These are phyloP conservation scores for Leccinum solheimii DNA, from an alignment of 1,284 basidiomycete genomes.

Conservation along the genomic window DNA sequence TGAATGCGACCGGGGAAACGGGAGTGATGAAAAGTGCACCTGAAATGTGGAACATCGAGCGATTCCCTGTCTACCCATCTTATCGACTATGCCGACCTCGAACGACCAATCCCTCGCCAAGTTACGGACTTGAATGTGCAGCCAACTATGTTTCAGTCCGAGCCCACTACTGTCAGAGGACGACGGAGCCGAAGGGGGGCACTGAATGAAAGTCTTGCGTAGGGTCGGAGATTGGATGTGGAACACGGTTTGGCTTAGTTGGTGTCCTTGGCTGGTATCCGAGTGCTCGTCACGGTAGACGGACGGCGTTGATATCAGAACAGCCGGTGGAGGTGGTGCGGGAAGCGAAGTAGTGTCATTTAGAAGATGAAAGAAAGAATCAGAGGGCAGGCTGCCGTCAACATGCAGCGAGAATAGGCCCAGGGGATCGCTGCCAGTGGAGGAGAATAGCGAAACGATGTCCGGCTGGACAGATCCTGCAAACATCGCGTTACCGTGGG, in stretches of 20 bases:
- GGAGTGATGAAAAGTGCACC: constrained; percentile 43
- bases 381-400: constrained; percentile 56
- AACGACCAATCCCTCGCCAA: constrained; percentile 71
- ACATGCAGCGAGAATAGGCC: constrained; percentile 54
- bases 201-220: constrained; percentile 67
- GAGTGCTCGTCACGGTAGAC: constrained; percentile 28
- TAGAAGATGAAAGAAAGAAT: constrained; percentile 68
- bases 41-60: constrained; percentile 81
- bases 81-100: constrained; percentile 76
- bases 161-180: constrained; percentile 38
- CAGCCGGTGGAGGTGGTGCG: constrained; percentile 44
- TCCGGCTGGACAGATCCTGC: constrained; percentile 59
- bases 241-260: constrained; percentile 69
- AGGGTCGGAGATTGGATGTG: constrained; percentile 81
- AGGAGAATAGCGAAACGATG: constrained; percentile 76
- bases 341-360: constrained; percentile 62
- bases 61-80: constrained; percentile 55
- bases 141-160: constrained; percentile 71
- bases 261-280: constrained; percentile 39
- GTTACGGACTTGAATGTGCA: constrained; percentile 73
- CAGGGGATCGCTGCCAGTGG: constrained; percentile 65
- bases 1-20: not conserved
- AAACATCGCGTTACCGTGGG: constrained; percentile 44
- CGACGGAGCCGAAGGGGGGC: constrained; percentile 40
- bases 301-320: constrained; percentile 44